Evolutionary conservation across 2,329 filamentous ascomycete genomes (phyloP).

Genomic region (Colletotrichum paranaense): DNA sequence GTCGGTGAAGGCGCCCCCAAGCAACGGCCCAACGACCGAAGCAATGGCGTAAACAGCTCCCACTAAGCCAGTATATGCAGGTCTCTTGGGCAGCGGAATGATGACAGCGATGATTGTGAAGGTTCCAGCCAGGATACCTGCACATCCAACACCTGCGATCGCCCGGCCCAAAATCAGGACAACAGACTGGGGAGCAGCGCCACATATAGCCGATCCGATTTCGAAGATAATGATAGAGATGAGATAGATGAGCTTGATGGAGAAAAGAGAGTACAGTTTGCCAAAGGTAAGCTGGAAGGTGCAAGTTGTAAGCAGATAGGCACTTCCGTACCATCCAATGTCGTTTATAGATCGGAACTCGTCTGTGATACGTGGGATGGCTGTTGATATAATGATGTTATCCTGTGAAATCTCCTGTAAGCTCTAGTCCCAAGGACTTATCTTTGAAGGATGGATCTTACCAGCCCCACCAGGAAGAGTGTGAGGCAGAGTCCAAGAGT

Average conservation of each 20-base stretch:
- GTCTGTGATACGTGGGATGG: slow-evolving; percentile 46
- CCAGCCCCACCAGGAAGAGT: slow-evolving; percentile 22
- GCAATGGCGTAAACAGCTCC: slow-evolving; percentile 56
- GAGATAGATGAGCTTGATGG: slow-evolving; percentile 43
- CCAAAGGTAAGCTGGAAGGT: slow-evolving; percentile 45
- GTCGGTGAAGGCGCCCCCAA: slow-evolving; percentile 43
- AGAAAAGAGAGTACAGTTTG: slow-evolving; percentile 43
- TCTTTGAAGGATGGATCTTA: neutral
- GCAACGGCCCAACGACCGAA: slow-evolving; percentile 40
- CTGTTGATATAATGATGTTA: slow-evolving; percentile 55
- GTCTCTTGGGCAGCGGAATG: slow-evolving; percentile 43
- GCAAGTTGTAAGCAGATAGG: slow-evolving; percentile 43
- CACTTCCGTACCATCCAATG: slow-evolving; percentile 45
- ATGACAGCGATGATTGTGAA: slow-evolving; percentile 44
- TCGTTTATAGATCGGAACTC: slow-evolving; percentile 44
- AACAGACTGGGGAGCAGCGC: slow-evolving; percentile 43
- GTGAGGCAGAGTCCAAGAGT: slow-evolving; percentile 18
- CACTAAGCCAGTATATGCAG: slow-evolving; percentile 52
- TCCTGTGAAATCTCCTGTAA: slow-evolving; percentile 34
- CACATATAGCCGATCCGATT: slow-evolving; percentile 47
- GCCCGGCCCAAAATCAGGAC: slow-evolving; percentile 52
- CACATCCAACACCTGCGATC: slow-evolving; percentile 49
- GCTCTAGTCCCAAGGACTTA: neutral
- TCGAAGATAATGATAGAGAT: slow-evolving; percentile 41
- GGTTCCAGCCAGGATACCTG: slow-evolving; percentile 49